A percentile compares a stretch with the other conserved stretches of the same genome.
phyloP scores from a whole-genome alignment of 2,329 filamentous ascomycete genomes.

The Aspergillus unguis region DNA sequence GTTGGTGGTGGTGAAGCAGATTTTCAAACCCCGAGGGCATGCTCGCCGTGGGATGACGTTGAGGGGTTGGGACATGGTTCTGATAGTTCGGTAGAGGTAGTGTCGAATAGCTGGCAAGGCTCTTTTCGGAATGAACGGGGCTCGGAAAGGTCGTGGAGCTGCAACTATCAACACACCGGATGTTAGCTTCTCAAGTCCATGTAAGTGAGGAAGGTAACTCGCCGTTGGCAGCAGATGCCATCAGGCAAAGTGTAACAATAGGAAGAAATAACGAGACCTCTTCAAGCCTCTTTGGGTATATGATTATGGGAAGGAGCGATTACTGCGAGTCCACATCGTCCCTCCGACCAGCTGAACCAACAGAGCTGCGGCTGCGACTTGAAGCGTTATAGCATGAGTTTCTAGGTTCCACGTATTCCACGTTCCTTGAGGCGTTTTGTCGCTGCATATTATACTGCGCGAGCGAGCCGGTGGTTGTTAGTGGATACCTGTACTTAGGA shows the following conservation, averaged over 20 bases:
- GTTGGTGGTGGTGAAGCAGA: constrained; percentile 34
- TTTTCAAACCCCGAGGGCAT: constrained; percentile 39
- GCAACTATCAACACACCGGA: constrained; percentile 23
- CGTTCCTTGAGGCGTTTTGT: constrained; percentile 11
- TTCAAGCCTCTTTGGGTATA: background rate
- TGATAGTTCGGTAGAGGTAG: constrained; percentile 14
- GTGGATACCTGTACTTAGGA: constrained; percentile 22
- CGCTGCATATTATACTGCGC: constrained; percentile 20
- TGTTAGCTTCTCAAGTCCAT: constrained; percentile 17
- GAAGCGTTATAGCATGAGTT: constrained; percentile 22
- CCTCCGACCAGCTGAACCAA: constrained; percentile 22
- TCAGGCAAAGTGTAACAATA: background rate
- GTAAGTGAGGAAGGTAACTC: background rate
- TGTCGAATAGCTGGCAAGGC: constrained; percentile 17
- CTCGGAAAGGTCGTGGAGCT: constrained; percentile 28
- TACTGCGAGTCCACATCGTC: constrained; percentile 36
- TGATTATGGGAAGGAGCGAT: constrained; percentile 16
- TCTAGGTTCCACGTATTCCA: constrained; percentile 17
- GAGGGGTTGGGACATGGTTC: constrained; percentile 12
- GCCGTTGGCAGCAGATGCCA: background rate
- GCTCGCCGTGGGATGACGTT: constrained; percentile 21
- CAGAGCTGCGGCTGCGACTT: constrained; percentile 23
- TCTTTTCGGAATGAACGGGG: constrained; percentile 29
- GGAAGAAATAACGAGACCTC: background rate
- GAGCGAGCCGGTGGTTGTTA: constrained; percentile 19